Percentiles rank a stretch among this genome's conserved stretches.
Evolutionary conservation across 371 early-diverging fungal genomes (phyloP).

Genomic region (Lichtheimia hyalospora): DNA sequence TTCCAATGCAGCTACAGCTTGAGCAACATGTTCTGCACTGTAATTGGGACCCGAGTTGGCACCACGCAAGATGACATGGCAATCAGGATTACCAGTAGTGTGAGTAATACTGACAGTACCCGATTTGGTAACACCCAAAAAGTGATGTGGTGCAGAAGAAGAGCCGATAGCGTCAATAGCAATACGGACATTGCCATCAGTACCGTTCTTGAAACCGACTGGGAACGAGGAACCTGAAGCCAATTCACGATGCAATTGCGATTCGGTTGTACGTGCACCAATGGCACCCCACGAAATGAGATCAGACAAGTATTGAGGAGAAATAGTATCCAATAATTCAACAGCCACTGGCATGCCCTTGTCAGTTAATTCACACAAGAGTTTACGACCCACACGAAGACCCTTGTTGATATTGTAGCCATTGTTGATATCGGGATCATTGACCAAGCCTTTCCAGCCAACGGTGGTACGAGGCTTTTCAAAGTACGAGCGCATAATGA

Average conservation of each 20-base stretch:
- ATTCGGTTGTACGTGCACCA: conserved; percentile 93
- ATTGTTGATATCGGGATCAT: conserved; percentile 85
- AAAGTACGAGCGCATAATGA: conserved; percentile 94
- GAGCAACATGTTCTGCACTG: conserved; percentile 58
- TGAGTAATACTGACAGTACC: conserved; percentile 89
- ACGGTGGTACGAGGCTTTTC: conserved; percentile 95
- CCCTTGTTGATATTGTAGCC: conserved; percentile 92
- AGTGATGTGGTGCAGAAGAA: conserved; percentile 84
- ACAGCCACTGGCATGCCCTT: conserved; percentile 86
- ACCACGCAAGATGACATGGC: conserved; percentile 66
- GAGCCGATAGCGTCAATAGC: conserved; percentile 93
- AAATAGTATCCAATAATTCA: conserved; percentile 92
- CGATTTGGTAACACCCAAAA: conserved; percentile 92
- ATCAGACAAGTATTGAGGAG: conserved; percentile 93
- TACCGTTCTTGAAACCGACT: conserved; percentile 96
- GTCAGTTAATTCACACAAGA: conserved; percentile 74
- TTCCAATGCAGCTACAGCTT: conserved; percentile 51
- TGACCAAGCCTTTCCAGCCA: conserved; percentile 94
- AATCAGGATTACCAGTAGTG: conserved; percentile 81
- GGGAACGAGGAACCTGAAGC: conserved; percentile 92
- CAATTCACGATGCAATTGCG: conserved; percentile 92
- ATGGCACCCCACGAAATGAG: conserved; percentile 94
- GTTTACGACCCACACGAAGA: conserved; percentile 77
- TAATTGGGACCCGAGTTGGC: conserved; percentile 87
- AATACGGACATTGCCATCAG: conserved; percentile 85